These are phyloP conservation scores for Daldinia childiae DNA, from an alignment of 495 filamentous ascomycete species.

Conservation along the genomic window DNA sequence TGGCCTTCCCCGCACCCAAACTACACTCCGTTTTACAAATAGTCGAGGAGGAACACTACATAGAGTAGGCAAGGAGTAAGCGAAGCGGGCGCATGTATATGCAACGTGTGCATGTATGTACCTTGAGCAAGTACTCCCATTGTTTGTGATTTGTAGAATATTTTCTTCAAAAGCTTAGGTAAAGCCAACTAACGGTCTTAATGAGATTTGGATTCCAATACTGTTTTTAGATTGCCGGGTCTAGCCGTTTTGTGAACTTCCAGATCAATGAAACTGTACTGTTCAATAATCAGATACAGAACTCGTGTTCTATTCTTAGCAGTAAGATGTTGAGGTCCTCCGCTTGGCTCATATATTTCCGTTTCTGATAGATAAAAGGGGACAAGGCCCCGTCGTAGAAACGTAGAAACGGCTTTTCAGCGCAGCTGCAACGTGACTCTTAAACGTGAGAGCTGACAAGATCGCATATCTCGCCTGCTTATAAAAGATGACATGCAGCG, in stretches of 20 bases:
- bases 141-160: neutral
- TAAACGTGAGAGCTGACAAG: conserved; percentile 29
- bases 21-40: conserved; percentile 13
- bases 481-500: conserved; percentile 22
- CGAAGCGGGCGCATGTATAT: conserved; percentile 7
- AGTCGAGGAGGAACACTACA: conserved; percentile 2
- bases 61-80: neutral
- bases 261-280: conserved; percentile 7
- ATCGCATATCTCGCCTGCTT: conserved; percentile 21
- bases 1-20: conserved; percentile 35
- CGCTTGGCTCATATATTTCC: neutral
- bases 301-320: conserved; percentile 32
- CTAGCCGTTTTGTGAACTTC: conserved; percentile 11
- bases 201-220: neutral
- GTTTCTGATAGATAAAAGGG: conserved; percentile 13
- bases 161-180: neutral
- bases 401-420: conserved; percentile 25
- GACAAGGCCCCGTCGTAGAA: conserved; percentile 18
- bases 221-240: neutral
- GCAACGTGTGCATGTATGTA: conserved; percentile 2
- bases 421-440: conserved; percentile 37
- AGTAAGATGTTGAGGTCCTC: conserved; percentile 26
- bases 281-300: conserved; percentile 1
- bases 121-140: neutral
- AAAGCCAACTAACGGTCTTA: neutral